Evolutionary conservation across 2,329 filamentous ascomycete species (phyloP), one percentile per base, ranked within the genome.

Genomic region (Aureobasidium subglaciale): DNA sequence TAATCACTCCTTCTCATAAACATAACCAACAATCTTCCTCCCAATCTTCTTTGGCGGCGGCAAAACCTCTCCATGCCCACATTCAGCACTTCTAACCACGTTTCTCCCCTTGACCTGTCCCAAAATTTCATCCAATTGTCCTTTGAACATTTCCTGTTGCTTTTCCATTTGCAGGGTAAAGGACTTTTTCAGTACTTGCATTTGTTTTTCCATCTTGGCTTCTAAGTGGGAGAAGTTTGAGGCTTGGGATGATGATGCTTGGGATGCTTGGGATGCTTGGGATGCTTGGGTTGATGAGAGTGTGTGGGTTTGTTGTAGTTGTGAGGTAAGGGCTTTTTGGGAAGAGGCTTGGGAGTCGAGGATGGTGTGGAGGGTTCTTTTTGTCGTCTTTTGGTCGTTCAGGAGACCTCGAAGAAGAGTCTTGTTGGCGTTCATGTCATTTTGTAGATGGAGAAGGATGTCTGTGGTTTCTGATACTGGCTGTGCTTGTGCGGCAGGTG

Each of bases 1-100:
- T 25, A 13, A 30, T 43, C 20, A 42, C 29, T 42, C 37, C 24
- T 53, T 50, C 46, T 57, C 50, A 34, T 60, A 60, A 29, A 58
- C 57, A 45, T 60, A 60, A 27, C 58, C 58, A 15, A 58, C 52
- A 38, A 60, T 24, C 27, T 48, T 52, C 25, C 54, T 45, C 22
- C 53, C 53, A 16, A 60, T 45, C 30, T 60, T 60, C 43, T 56
- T 58, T 7, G 58, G 58, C 27, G 58, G 58, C 10, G 58, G 56
- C 18, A 55, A 22, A 15, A 60, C 56, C 29, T 60, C 58, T 22
- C 46, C 46, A 29, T 58, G 58, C 24, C 41, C 42, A 13, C 56
- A 58, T 18, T 58, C 41, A 15, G 54, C 52, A 34, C 15, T 43
- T 13, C 32, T 38, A 7, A 32, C 27, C 35, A 32, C 27, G 18